Evolutionary conservation across 306 rosid genomes (phyloP), one percentile per base, ranked within the genome.

Genomic region (Trichosanthes truncata): DNA sequence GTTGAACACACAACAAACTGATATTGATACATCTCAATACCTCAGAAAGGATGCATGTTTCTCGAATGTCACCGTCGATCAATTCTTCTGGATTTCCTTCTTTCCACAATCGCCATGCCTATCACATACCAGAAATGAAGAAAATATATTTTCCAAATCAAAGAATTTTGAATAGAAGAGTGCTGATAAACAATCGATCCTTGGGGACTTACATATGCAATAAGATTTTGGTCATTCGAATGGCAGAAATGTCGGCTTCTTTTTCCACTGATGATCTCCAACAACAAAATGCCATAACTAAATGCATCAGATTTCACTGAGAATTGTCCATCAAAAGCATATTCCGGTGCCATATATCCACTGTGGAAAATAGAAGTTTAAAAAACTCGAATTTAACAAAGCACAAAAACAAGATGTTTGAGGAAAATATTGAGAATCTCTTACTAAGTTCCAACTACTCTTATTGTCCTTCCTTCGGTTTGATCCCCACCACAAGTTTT

Each of bases 91-190:
- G 41, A 48, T 12, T 80, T 69, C 82, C 82, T 45, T 80, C 84
- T 25, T 69, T 78, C 67, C 25, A n/a, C 46, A 82, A 36, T 23
- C 31, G 49, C 84, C 85, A 84, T 53, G 86, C 86, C 88, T 85
- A 3, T 61, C 43, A 41, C 43, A 41, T 21, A 11, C 52, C 21
- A n/a, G 41, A 29, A 62, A 62, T 25, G 31, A 57, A 23, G 46
- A 33, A n/a, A 45, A 67, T 38, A 35, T 1, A 20, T 17, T 33
- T 65, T 31, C 23, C 10, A 13, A 33, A 38, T 41, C 29, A 40
- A 68, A 40, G 17, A 40, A 38, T 8, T 40, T 29, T 35, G 45
- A 65, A 36, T 5, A 65, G 46, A 35, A 65, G 13, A 18, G 36
- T 36, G 46, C 6, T 35, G 15, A 33, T 31, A 33, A 65, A 1